Evolutionary conservation across 2,329 filamentous ascomycete species (phyloP).

Genomic region (Capronia epimyces): DNA sequence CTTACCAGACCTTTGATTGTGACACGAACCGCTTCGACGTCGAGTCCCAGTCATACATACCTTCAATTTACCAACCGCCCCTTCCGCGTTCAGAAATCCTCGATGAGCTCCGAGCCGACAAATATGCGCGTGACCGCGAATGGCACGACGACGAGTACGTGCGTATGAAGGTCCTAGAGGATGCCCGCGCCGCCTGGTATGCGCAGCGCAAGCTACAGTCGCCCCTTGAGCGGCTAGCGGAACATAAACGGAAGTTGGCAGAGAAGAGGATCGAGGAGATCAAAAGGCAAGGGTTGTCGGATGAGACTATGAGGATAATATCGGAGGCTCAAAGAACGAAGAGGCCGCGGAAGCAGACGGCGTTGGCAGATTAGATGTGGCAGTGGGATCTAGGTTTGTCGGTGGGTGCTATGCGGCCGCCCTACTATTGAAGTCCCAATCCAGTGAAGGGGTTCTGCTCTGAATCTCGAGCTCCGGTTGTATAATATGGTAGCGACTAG

Average conservation of each 20-base stretch:
- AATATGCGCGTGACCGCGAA: conserved; percentile 13
- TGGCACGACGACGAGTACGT: conserved; percentile 26
- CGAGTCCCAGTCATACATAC: conserved; percentile 47
- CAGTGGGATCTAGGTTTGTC: background rate
- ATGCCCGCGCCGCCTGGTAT: conserved; percentile 26
- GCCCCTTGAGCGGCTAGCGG: conserved; percentile 8
- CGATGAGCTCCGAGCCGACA: conserved; percentile 13
- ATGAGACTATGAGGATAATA: conserved; percentile 8
- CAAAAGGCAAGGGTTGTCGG: conserved; percentile 8
- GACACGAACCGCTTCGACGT: conserved; percentile 75
- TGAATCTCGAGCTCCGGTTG: background rate
- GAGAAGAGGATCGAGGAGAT: conserved; percentile 8
- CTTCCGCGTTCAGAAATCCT: conserved; percentile 12
- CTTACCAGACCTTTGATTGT: conserved; percentile 50
- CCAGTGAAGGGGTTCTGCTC: too few species aligned
- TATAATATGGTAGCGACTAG: background rate
- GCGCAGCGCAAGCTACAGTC: conserved; percentile 17
- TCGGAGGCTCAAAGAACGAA: conserved; percentile 3
- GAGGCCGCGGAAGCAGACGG: background rate
- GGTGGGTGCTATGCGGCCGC: background rate
- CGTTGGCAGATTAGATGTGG: conserved; percentile 5
- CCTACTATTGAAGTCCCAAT: too few species aligned
- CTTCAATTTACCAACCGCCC: conserved; percentile 12
- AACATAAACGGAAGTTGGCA: conserved; percentile 9
- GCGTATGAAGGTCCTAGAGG: conserved; percentile 27